Conservation (phyloP, 163 green algal genomes). For the Trebouxiophyceae sp. region DNA sequence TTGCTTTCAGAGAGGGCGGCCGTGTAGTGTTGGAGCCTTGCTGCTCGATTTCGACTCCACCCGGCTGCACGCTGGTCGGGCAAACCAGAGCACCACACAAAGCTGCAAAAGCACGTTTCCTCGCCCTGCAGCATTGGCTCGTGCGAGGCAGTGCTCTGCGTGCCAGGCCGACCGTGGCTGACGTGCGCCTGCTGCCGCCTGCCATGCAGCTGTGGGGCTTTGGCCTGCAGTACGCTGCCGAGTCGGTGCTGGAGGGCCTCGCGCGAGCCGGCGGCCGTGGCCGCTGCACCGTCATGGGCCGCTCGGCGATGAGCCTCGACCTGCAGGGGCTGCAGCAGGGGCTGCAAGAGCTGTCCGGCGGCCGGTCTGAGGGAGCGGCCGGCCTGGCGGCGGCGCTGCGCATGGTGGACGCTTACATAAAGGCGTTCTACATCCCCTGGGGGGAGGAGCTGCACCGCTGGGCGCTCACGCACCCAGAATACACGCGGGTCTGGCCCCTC, state of each 20-base stretch:
- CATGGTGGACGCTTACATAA: slow-evolving; percentile 45
- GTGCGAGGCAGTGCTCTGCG: too few relatives aligned
- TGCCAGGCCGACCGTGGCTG: too few relatives aligned
- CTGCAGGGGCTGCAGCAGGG: slow-evolving; percentile 24
- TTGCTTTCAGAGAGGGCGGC: too few relatives aligned
- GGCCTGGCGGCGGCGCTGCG: too few relatives aligned
- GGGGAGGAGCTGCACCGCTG: slow-evolving; percentile 34
- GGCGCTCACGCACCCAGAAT: slow-evolving; percentile 40
- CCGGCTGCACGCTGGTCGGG: too few relatives aligned
- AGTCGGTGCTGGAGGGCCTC: slow-evolving; percentile 35
- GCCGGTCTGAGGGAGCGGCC: too few relatives aligned
- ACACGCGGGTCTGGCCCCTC: slow-evolving; percentile 9
- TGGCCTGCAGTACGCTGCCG: slow-evolving; percentile 21
- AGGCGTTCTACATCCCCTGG: slow-evolving; percentile 51
- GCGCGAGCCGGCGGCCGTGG: slow-evolving; percentile 12
- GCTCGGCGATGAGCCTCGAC: slow-evolving; percentile 46
- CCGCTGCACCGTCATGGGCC: slow-evolving; percentile 38
- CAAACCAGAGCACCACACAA: not conserved
- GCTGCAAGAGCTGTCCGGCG: too few relatives aligned
- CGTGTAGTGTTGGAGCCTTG: too few relatives aligned
- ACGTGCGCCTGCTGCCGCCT: too few relatives aligned
- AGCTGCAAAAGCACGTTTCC: not conserved
- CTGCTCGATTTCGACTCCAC: too few relatives aligned
- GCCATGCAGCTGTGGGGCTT: slow-evolving; percentile 23
- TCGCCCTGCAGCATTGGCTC: too few relatives aligned